Base-by-base conservation (phyloP, 805 yeast species). In the Metschnikowia gelsemii region DNA sequence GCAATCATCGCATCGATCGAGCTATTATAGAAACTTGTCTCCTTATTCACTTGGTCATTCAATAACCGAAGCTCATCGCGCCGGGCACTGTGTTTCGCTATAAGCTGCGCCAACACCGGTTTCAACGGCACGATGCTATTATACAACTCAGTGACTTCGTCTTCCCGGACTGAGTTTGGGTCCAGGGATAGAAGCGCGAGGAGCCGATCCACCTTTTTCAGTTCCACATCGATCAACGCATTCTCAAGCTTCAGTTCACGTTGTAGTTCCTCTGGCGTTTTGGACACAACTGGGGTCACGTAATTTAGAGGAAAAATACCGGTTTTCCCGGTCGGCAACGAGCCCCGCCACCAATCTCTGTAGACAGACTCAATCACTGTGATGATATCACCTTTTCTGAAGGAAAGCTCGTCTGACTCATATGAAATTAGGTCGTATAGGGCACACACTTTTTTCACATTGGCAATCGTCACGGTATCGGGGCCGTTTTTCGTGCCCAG, bases 311-410 rank as follows among this genome's bases (percentile, higher is more conserved):
- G 99, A 63, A 91, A 89, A 11, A 93, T 83, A 14, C 99, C 99
- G 37, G 80, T 72, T 40, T 74, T 75, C 1, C 96, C 96, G 40
- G 77, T 73, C 3, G 73, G 60, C 38, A 91, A 64, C 5, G 91
- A 78, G 12, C 99, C 99, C 51, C 87, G 76, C 84, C 96, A 87
- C 99, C 99, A 91, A 57, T 91, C 98, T 47, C 87, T 75, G 60
- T 89, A 90, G 5, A 86, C 95, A 12, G 84, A 75, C 54, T 90
- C 98, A 25, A 90, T 71, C 1, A 93, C 96, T 1, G 84, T 82
- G 35, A 91, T 90, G 11, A 87, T 71, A 58, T 91, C 98, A 29
- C 96, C 97, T 55, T 82, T 82, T 36, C 80, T 72, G 64, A 93
- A 91, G 1, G 95, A 81, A 32, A 91, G 72, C 51, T 93, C 97